Evolutionary conservation across 371 early-diverging fungal species (phyloP).

Genomic region (Thermomucor indicae-seudaticae): DNA sequence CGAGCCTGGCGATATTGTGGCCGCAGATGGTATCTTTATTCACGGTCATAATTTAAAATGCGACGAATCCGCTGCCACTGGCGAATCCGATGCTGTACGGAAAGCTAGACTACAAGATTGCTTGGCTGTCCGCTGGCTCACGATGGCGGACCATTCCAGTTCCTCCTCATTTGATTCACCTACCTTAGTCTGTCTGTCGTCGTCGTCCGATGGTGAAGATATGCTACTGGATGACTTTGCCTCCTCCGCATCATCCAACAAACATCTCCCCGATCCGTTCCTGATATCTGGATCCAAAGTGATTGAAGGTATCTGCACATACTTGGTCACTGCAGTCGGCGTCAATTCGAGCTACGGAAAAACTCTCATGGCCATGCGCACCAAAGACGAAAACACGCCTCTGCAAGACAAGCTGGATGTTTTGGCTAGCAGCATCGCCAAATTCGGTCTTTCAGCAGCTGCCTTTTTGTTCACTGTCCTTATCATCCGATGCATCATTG

Average conservation of each 20-base stretch:
- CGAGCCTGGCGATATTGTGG: slow-evolving; percentile 90
- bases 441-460: slow-evolving; percentile 64
- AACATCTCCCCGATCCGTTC: slow-evolving; percentile 52
- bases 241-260: not conserved
- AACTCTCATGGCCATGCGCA: slow-evolving; percentile 68
- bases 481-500: slow-evolving; percentile 55
- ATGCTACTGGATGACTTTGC: not conserved
- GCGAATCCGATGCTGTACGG: slow-evolving; percentile 82
- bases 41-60: slow-evolving; percentile 79
- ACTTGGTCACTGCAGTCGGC: slow-evolving; percentile 67
- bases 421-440: slow-evolving; percentile 69
- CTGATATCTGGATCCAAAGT: slow-evolving; percentile 74
- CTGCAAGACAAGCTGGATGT: slow-evolving; percentile 64
- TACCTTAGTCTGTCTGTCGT: slow-evolving; percentile 46
- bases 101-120: slow-evolving; percentile 33
- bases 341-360: slow-evolving; percentile 70
- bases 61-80: slow-evolving; percentile 91
- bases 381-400: slow-evolving; percentile 60
- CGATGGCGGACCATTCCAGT: not conserved
- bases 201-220: slow-evolving; percentile 48
- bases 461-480: slow-evolving; percentile 59
- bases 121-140: slow-evolving; percentile 5
- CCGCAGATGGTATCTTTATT: slow-evolving; percentile 86
- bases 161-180: slow-evolving; percentile 23
- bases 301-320: slow-evolving; percentile 71